phyloP scores from a whole-genome alignment of 148 eudicot species.

The Spergularia marina region DNA sequence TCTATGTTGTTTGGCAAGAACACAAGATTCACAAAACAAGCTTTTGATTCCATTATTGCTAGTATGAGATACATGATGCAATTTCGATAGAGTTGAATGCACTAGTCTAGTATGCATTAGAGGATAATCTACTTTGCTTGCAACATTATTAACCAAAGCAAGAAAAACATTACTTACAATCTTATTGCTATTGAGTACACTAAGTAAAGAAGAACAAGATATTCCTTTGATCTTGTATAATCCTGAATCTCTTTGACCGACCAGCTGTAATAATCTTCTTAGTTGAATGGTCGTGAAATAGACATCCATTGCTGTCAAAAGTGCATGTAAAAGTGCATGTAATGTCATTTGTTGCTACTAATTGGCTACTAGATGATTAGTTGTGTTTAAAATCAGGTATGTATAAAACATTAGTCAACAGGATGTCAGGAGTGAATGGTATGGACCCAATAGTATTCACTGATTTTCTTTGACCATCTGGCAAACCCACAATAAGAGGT shows the following conservation, averaged over 20 bases:
- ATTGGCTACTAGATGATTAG: background rate
- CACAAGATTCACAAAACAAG: no score
- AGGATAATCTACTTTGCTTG: background rate
- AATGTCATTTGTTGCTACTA: background rate
- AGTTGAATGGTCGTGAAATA: background rate
- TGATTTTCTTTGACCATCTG: background rate
- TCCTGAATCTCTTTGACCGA: background rate
- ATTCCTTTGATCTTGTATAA: background rate
- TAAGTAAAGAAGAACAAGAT: background rate
- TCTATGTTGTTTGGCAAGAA: no score
- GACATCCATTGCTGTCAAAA: background rate
- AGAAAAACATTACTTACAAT: background rate
- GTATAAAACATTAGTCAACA: background rate
- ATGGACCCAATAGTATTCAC: background rate
- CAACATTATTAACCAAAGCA: background rate
- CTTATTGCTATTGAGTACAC: no score
- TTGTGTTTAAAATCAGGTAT: background rate
- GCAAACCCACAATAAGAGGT: background rate
- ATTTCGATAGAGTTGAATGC: background rate
- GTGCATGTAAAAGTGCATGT: no score
- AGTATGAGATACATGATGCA: background rate
- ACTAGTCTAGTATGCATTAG: background rate
- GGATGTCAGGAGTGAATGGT: background rate
- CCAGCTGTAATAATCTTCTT: background rate
- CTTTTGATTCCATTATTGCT: no score